Conservation (phyloP, 805 yeast genomes). For the Nakazawaea populi region DNA sequence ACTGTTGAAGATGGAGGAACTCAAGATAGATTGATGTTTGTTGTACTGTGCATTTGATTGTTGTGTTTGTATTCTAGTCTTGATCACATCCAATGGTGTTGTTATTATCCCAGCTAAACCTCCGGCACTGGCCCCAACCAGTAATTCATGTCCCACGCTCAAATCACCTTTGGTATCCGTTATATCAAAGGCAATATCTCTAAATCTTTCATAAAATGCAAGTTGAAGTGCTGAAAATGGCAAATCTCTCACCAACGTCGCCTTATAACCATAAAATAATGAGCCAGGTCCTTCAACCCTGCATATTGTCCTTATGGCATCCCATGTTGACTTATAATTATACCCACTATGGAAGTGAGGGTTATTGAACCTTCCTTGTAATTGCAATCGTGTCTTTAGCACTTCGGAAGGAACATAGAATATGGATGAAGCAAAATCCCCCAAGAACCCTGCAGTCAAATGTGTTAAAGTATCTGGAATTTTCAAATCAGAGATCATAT, state of each 20-base stretch:
- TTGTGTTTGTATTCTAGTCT: conserved; percentile 91
- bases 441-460: conserved; percentile 83
- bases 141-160: conserved; percentile 56
- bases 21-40: conserved; percentile 18
- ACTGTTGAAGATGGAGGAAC: conserved; percentile 46
- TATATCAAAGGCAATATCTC: conserved; percentile 37
- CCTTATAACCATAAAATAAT: conserved; percentile 86
- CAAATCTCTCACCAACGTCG: conserved; percentile 84
- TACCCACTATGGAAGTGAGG: conserved; percentile 77
- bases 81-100: conserved; percentile 88
- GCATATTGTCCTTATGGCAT: conserved; percentile 65
- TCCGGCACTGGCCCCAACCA: conserved; percentile 95
- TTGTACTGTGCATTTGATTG: conserved; percentile 24
- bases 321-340: conserved; percentile 68
- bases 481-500: conserved; percentile 53
- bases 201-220: conserved; percentile 86
- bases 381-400: conserved; percentile 83
- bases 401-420: conserved; percentile 96
- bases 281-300: conserved; percentile 69
- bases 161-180: conserved; percentile 31
- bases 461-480: conserved; percentile 77
- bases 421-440: conserved; percentile 84
- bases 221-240: conserved; percentile 96
- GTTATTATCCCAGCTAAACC: conserved; percentile 86
- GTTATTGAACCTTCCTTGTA: conserved; percentile 86